Conservation (phyloP, 1,284 basidiomycete genomes). For the Rhizopogon hawkerae region DNA sequence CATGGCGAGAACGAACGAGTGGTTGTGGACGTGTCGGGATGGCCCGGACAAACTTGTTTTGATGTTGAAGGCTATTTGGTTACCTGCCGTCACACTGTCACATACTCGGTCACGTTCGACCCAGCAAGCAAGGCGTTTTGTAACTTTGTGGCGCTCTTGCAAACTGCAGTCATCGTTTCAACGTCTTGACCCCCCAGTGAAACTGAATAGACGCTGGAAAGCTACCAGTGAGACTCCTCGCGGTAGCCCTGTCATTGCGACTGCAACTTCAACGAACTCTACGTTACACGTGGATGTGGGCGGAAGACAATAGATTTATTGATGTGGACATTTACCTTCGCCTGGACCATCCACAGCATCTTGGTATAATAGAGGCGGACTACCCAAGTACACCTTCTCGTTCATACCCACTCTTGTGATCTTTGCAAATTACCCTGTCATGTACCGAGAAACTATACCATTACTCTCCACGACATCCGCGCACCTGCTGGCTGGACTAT, state of each 20-base stretch:
- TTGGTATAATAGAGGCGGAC: constrained; percentile 13
- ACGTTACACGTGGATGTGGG: background rate
- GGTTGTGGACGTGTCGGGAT: constrained; percentile 13
- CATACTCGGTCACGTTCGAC: constrained; percentile 12
- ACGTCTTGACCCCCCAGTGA: background rate
- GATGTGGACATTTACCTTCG: constrained; percentile 12
- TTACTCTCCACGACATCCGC: constrained; percentile 28
- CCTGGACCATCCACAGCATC: constrained; percentile 10
- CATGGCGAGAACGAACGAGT: constrained; percentile 39
- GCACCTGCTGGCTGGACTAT: constrained; percentile 40
- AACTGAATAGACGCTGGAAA: background rate
- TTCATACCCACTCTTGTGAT: background rate
- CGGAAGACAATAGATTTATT: background rate
- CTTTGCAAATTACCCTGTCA: constrained; percentile 11
- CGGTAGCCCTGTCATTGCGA: background rate
- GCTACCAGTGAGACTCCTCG: background rate
- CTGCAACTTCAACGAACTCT: background rate
- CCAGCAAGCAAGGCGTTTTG: too few relatives aligned
- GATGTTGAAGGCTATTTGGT: background rate
- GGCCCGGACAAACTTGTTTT: constrained; percentile 13
- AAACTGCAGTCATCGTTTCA: too few relatives aligned
- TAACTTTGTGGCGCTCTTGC: too few relatives aligned
- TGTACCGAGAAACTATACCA: background rate
- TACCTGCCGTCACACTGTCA: background rate
- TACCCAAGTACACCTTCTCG: constrained; percentile 1